Percentiles rank a stretch among this genome's conserved stretches.
Evolutionary conservation across 352 stramenopile genomes (phyloP).

Genomic region (Phytopythium kandeliae): DNA sequence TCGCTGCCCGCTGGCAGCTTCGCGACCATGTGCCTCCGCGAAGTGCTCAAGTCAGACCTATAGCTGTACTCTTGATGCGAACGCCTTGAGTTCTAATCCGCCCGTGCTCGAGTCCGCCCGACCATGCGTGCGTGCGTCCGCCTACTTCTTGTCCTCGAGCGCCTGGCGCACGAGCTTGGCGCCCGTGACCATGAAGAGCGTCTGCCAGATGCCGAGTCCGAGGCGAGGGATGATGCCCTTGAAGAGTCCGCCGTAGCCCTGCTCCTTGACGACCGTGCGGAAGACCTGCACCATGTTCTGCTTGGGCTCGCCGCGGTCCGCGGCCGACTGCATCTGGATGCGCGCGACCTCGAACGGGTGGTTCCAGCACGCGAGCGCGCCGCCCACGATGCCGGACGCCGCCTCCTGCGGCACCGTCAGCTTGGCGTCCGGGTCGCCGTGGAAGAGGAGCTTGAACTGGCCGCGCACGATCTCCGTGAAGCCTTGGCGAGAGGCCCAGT

Average conservation of each 20-base stretch:
- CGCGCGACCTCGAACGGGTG: constrained; percentile 90
- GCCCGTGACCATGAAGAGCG: constrained; percentile 91
- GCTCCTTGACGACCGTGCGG: constrained; percentile 78
- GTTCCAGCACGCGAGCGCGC: constrained; percentile 88
- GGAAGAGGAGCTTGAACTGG: constrained; percentile 81
- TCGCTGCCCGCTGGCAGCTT: constrained; percentile 60
- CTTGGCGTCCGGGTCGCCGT: constrained; percentile 82
- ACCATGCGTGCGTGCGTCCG: no score
- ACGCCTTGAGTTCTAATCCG: no score
- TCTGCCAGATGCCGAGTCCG: constrained; percentile 87
- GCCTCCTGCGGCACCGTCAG: constrained; percentile 86
- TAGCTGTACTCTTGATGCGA: no score
- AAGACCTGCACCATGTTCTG: constrained; percentile 90
- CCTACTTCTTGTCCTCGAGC: constrained; percentile 57
- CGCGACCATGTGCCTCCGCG: constrained; percentile 75
- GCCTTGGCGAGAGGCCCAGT: constrained; percentile 88
- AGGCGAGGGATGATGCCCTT: constrained; percentile 89
- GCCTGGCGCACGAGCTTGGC: constrained; percentile 87
- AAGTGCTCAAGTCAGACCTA: constrained; percentile 52
- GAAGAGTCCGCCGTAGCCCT: constrained; percentile 81
- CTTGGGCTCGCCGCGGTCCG: constrained; percentile 83
- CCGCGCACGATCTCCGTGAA: constrained; percentile 88
- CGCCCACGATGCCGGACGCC: constrained; percentile 79
- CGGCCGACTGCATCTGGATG: constrained; percentile 90
- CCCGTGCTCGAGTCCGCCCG: no score